Evolutionary conservation across 1,284 basidiomycete species (phyloP).

Genomic region (Pseudozyma pruni): DNA sequence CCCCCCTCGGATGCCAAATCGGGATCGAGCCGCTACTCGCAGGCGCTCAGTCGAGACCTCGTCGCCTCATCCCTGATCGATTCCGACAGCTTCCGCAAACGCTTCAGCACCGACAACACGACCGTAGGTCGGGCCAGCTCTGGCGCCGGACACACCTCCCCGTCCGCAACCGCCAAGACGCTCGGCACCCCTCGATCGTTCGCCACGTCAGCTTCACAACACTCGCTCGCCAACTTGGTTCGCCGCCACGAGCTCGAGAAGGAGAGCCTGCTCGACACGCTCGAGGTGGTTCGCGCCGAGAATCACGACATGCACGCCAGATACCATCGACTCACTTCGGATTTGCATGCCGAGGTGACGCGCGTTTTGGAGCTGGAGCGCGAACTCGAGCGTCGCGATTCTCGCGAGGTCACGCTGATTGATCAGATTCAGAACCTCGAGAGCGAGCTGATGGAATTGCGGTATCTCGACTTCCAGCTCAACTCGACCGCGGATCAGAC

Average conservation of each 20-base stretch:
- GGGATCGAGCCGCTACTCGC: constrained; percentile 41
- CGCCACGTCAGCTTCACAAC: constrained; percentile 41
- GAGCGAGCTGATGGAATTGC: constrained; percentile 36
- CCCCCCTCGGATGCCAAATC: constrained; percentile 41
- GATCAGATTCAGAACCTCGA: constrained; percentile 44
- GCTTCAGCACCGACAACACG: constrained; percentile 46
- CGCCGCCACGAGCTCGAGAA: constrained; percentile 59
- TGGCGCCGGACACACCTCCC: constrained; percentile 53
- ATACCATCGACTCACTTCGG: constrained; percentile 44
- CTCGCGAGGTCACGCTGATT: constrained; percentile 37
- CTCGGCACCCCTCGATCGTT: constrained; percentile 55
- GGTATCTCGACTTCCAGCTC: constrained; percentile 37
- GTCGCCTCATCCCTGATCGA: constrained; percentile 27
- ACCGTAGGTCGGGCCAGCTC: constrained; percentile 44
- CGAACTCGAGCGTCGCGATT: constrained; percentile 51
- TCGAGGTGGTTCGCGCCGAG: constrained; percentile 49
- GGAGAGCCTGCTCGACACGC: constrained; percentile 54
- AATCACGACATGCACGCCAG: constrained; percentile 35
- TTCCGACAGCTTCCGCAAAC: constrained; percentile 33
- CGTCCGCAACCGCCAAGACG: constrained; percentile 57
- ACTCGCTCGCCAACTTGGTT: constrained; percentile 41
- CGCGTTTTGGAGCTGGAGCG: constrained; percentile 55
- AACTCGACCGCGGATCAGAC: constrained; percentile 39
- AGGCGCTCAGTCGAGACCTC: constrained; percentile 34
- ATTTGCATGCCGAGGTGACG: constrained; percentile 58